Evolutionary conservation across 2,329 filamentous ascomycete species (phyloP).

Genomic region (Sarocladium oryzae): DNA sequence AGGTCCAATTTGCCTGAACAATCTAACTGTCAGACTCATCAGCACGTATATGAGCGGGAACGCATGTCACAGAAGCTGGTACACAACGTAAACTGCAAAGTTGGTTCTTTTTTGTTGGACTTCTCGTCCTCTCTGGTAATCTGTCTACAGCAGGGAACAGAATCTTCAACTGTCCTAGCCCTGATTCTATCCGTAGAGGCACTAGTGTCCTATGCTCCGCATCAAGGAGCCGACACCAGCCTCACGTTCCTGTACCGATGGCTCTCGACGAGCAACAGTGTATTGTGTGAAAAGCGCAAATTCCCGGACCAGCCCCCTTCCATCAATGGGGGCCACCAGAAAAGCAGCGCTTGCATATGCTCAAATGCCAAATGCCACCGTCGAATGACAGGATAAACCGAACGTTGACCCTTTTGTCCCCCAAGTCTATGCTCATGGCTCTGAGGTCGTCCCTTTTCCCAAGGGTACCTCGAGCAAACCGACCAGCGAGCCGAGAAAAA

Average conservation of each 20-base stretch:
- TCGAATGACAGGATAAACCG: conserved; percentile 9
- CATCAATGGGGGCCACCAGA: conserved; percentile 10
- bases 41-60: too few relatives aligned
- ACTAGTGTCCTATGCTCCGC: neutral
- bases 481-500: conserved; percentile 53
- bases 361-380: conserved; percentile 8
- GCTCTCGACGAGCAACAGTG: conserved; percentile 8
- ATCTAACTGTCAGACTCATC: too few relatives aligned
- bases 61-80: too few relatives aligned
- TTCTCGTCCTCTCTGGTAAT: conserved; percentile 18
- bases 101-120: conserved; percentile 7
- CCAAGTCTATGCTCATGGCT: conserved; percentile 26
- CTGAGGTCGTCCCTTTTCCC: conserved; percentile 24
- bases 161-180: conserved; percentile 7
- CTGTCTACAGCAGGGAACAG: conserved; percentile 8
- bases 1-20: too few relatives aligned
- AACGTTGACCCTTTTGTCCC: conserved; percentile 11
- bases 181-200: conserved; percentile 8
- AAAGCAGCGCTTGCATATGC: conserved; percentile 7
- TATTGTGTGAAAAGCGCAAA: conserved; percentile 11
- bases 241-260: conserved; percentile 3
- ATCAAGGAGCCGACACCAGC: neutral
- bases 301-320: conserved; percentile 17
- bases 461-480: conserved; percentile 27
- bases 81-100: conserved; percentile 5